Evolutionary conservation across 768 basidiomycete genomes (phyloP).

Genomic region (Punctularia strigosozonata): DNA sequence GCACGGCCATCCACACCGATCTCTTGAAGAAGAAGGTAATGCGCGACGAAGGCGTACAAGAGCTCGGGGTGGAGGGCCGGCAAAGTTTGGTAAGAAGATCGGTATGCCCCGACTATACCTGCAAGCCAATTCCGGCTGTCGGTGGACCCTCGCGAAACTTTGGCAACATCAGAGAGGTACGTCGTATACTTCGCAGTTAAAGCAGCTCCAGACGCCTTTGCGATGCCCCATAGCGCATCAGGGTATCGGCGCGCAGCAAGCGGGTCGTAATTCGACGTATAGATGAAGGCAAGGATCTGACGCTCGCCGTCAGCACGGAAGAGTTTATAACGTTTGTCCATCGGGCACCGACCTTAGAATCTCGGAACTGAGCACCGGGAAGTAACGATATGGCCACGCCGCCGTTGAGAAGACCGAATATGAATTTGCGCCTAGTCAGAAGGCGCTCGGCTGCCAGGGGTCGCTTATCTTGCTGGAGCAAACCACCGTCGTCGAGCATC

Average conservation of each 20-base stretch:
- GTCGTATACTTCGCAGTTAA: too few species aligned
- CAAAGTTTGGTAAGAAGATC: neutral
- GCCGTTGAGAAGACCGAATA: constrained; percentile 35
- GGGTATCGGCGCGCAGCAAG: too few species aligned
- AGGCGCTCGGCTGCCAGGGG: constrained; percentile 16
- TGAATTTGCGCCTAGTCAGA: constrained; percentile 36
- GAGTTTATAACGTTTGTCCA: neutral
- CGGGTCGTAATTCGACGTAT: constrained; percentile 22
- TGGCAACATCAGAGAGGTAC: too few species aligned
- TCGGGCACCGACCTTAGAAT: constrained; percentile 40
- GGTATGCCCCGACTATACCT: neutral
- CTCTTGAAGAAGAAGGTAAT: constrained; percentile 13
- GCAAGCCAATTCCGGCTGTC: neutral
- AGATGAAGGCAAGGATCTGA: constrained; percentile 53
- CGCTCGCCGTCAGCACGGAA: neutral
- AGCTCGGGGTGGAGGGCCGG: constrained; percentile 10
- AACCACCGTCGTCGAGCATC: constrained; percentile 43
- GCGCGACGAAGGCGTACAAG: constrained; percentile 26
- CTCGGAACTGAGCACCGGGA: constrained; percentile 43
- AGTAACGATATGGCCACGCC: constrained; percentile 41
- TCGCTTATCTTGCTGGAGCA: constrained; percentile 7
- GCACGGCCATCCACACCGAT: constrained; percentile 11
- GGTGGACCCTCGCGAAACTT: neutral
- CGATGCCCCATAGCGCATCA: too few species aligned
- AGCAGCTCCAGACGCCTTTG: too few species aligned